phyloP scores from a whole-genome alignment of 805 yeast genomes.

The Cyberlindnera euphorbiae region DNA sequence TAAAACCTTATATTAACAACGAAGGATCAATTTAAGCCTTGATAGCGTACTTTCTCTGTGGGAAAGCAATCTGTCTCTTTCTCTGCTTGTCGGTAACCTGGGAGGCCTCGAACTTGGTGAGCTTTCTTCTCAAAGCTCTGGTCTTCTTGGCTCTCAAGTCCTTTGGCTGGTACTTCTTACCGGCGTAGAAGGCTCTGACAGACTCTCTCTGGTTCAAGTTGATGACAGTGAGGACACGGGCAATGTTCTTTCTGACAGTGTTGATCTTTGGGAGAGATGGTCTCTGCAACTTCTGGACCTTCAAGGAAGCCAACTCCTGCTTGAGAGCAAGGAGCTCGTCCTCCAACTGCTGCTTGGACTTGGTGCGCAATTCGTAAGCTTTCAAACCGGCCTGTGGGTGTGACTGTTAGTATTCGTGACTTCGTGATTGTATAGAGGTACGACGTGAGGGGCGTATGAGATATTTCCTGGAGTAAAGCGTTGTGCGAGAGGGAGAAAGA shows the following conservation, averaged over 20 bases:
- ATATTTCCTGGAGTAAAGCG: no score
- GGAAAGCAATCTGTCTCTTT: slow-evolving; percentile 94
- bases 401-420: slow-evolving; percentile 20
- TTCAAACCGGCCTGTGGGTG: slow-evolving; percentile 74
- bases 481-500: no score
- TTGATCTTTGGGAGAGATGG: slow-evolving; percentile 94
- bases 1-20: slow-evolving; percentile 24
- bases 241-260: slow-evolving; percentile 97
- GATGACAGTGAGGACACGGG: slow-evolving; percentile 95
- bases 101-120: slow-evolving; percentile 81
- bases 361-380: slow-evolving; percentile 94
- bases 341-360: slow-evolving; percentile 96
- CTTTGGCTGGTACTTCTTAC: slow-evolving; percentile 95
- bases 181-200: slow-evolving; percentile 91
- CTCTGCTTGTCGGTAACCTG: slow-evolving; percentile 81
- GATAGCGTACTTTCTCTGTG: slow-evolving; percentile 97
- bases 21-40: slow-evolving; percentile 66
- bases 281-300: slow-evolving; percentile 91
- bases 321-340: slow-evolving; percentile 91
- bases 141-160: slow-evolving; percentile 99
- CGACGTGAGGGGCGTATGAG: background rate
- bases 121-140: slow-evolving; percentile 98
- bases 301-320: slow-evolving; percentile 92
- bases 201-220: slow-evolving; percentile 94
- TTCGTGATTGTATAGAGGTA: background rate